Evolutionary conservation across 768 basidiomycete species (phyloP).

Genomic region (Russula emetica): DNA sequence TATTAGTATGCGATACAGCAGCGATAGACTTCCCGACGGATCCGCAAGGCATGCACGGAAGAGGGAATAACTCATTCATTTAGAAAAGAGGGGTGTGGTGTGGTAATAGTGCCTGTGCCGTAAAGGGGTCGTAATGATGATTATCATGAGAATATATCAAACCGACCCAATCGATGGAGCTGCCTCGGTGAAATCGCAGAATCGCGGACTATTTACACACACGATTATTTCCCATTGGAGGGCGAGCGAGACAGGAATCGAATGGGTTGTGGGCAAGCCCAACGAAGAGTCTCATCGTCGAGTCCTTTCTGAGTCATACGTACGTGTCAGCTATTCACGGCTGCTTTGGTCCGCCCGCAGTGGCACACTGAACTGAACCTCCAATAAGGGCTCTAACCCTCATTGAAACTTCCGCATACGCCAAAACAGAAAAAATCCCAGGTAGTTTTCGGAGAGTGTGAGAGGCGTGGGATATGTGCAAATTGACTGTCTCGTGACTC

Average conservation of each 20-base stretch:
- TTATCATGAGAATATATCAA: background rate
- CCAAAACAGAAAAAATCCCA: background rate
- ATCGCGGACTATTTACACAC: background rate
- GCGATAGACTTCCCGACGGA: background rate
- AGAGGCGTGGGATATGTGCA: background rate
- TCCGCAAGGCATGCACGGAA: background rate
- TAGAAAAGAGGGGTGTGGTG: background rate
- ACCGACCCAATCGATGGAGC: background rate
- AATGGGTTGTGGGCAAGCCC: background rate
- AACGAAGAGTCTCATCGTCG: background rate
- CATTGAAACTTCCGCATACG: no score
- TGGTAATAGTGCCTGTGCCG: background rate
- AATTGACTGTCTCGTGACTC: constrained; percentile 10
- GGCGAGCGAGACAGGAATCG: background rate
- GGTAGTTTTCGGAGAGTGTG: background rate
- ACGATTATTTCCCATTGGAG: background rate
- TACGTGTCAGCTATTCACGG: background rate
- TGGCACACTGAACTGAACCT: background rate
- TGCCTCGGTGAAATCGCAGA: background rate
- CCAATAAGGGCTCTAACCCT: background rate
- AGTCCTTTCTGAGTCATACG: background rate
- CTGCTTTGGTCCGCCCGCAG: background rate
- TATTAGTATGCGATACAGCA: no score
- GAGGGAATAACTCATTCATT: background rate
- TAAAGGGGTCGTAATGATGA: background rate